Evolutionary conservation across 2,329 filamentous ascomycete species (phyloP).

Genomic region (Aspergillus glaucus): DNA sequence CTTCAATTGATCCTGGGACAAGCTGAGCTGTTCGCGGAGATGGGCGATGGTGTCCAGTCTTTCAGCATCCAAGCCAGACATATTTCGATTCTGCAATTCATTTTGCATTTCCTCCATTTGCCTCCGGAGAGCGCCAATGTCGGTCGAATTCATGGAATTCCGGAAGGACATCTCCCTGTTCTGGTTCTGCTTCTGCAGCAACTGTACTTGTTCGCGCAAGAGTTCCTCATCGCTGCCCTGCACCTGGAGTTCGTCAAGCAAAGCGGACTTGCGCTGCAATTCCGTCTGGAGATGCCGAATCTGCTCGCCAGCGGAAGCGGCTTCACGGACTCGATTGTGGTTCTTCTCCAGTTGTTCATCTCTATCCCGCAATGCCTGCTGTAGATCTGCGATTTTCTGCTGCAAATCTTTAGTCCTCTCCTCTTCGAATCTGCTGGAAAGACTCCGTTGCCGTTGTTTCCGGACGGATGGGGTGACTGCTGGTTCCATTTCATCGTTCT

Average conservation of each 20-base stretch:
- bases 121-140: slow-evolving; percentile 21
- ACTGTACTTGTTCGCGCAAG: slow-evolving; percentile 25
- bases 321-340: slow-evolving; percentile 26
- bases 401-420: slow-evolving; percentile 20
- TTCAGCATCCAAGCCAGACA: slow-evolving; percentile 20
- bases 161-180: slow-evolving; percentile 19
- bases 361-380: slow-evolving; percentile 24
- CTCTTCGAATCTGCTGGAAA: slow-evolving; percentile 10
- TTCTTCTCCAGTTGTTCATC: slow-evolving; percentile 30
- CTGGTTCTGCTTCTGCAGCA: slow-evolving; percentile 22
- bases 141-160: slow-evolving; percentile 14
- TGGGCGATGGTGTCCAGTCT: slow-evolving; percentile 25
- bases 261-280: slow-evolving; percentile 25
- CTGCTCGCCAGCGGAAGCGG: slow-evolving; percentile 32
- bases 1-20: slow-evolving; percentile 27
- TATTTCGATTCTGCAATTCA: slow-evolving; percentile 21
- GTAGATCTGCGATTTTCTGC: slow-evolving; percentile 26
- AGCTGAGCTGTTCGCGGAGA: slow-evolving; percentile 27
- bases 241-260: slow-evolving; percentile 22
- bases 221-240: slow-evolving; percentile 16
- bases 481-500: slow-evolving; percentile 20
- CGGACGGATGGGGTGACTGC: slow-evolving; percentile 22
- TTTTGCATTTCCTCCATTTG: slow-evolving; percentile 28
- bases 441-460: slow-evolving; percentile 16
- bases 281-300: slow-evolving; percentile 34